phyloP scores from a whole-genome alignment of 1,139 yeast species.

The Taphrina wiesneri region DNA sequence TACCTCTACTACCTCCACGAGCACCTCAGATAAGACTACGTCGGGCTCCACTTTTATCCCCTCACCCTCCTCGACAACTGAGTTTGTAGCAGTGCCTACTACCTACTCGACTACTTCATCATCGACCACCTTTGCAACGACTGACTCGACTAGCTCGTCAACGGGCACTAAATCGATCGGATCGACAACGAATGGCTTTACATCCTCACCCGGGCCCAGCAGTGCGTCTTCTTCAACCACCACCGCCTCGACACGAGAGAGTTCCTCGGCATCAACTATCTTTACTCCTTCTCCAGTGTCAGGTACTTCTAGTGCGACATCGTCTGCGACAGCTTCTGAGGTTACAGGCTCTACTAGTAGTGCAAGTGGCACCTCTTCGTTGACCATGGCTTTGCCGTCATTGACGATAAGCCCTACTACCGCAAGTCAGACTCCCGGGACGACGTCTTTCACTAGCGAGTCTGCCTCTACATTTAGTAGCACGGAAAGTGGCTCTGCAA shows the following conservation, averaged over 20 bases:
- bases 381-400: too few relatives aligned
- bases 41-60: too few relatives aligned
- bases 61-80: too few relatives aligned
- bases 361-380: neutral
- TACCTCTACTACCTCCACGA: neutral
- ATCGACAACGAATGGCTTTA: neutral
- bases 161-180: neutral
- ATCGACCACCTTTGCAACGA: neutral
- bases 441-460: too few relatives aligned
- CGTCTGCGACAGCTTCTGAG: neutral
- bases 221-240: neutral
- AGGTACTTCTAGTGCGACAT: neutral
- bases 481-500: neutral
- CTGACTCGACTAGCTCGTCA: neutral
- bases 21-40: too few relatives aligned
- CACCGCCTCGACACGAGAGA: neutral
- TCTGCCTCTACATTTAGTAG: neutral
- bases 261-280: neutral
- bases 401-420: too few relatives aligned
- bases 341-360: neutral
- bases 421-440: too few relatives aligned
- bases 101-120: neutral
- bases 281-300: neutral
- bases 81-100: too few relatives aligned
- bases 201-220: neutral